phyloP scores from a whole-genome alignment of 208 protist species.

The Polymyxa betae region DNA sequence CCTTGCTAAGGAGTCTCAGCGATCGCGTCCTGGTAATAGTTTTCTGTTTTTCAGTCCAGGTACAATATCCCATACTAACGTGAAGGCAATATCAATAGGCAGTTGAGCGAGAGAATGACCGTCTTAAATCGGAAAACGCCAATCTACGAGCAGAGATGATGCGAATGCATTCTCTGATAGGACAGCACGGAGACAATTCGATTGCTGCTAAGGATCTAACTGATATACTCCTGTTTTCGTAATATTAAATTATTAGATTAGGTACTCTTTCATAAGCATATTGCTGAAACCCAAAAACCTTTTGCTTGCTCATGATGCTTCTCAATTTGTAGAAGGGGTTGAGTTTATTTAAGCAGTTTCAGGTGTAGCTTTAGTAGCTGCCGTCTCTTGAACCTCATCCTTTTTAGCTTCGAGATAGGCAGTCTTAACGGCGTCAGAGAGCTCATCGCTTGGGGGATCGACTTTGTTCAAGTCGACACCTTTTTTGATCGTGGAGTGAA shows the following conservation, averaged over 20 bases:
- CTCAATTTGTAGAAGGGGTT: not conserved
- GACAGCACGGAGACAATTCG: too few species aligned
- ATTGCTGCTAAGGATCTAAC: not conserved
- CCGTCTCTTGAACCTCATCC: not conserved
- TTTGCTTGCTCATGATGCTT: not conserved
- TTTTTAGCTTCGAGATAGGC: not conserved
- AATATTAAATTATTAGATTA: not conserved
- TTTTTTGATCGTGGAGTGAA: conserved; percentile 3
- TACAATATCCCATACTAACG: not conserved
- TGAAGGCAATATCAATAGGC: not conserved
- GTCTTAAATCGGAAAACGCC: not conserved
- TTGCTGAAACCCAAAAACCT: not conserved
- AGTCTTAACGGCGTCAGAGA: not conserved
- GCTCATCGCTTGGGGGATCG: not conserved
- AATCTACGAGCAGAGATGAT: not conserved
- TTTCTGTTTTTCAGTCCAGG: not conserved
- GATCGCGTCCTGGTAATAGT: not conserved
- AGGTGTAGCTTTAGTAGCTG: not conserved
- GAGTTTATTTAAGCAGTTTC: not conserved
- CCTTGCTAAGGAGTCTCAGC: not conserved
- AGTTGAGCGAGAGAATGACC: conserved; percentile 10
- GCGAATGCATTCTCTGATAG: too few species aligned
- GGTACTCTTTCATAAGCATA: not conserved
- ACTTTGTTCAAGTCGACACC: conserved; percentile 29
- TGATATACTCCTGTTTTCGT: not conserved